Conservation (phyloP, 768 basidiomycete genomes). For the Psilocybe cyanescens region DNA sequence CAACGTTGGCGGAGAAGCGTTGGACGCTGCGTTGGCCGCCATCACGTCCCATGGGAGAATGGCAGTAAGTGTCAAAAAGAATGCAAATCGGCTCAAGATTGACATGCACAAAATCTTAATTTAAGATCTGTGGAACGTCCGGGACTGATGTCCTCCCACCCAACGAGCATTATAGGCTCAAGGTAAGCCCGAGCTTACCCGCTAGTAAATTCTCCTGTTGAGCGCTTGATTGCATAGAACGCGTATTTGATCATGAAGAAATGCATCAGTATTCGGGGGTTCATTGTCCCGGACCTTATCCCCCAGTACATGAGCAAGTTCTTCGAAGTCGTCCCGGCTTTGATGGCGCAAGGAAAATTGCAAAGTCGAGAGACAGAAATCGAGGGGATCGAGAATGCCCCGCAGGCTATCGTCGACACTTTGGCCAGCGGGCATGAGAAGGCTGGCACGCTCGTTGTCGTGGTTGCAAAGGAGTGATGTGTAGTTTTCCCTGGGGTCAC, state of each 20-base stretch:
- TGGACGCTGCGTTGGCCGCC: conserved; percentile 56
- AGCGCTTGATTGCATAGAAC: not conserved
- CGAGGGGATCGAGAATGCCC: conserved; percentile 1
- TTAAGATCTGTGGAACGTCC: conserved; percentile 2
- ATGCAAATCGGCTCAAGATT: not conserved
- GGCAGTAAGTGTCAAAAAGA: conserved; percentile 35
- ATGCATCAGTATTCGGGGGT: conserved; percentile 2
- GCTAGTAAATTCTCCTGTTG: not conserved
- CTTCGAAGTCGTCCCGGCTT: conserved; percentile 1
- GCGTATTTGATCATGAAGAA: conserved; percentile 8
- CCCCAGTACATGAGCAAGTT: conserved; percentile 5
- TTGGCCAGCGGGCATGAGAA: not conserved
- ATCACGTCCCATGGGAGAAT: conserved; percentile 23
- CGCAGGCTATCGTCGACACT: not conserved
- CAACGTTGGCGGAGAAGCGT: conserved; percentile 61
- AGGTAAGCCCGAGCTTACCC: not conserved
- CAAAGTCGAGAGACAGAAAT: not conserved
- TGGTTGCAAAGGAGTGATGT: conserved; percentile 4
- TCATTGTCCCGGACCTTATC: conserved; percentile 8
- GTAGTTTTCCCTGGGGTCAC: too few relatives aligned
- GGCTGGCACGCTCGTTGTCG: conserved; percentile 4
- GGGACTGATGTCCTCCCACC: not conserved
- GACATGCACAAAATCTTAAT: not conserved
- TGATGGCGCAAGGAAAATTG: conserved; percentile 7
- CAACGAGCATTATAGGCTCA: conserved; percentile 2